Evolutionary conservation across 768 basidiomycete genomes (phyloP).

Genomic region (Psilocybe cyanescens): DNA sequence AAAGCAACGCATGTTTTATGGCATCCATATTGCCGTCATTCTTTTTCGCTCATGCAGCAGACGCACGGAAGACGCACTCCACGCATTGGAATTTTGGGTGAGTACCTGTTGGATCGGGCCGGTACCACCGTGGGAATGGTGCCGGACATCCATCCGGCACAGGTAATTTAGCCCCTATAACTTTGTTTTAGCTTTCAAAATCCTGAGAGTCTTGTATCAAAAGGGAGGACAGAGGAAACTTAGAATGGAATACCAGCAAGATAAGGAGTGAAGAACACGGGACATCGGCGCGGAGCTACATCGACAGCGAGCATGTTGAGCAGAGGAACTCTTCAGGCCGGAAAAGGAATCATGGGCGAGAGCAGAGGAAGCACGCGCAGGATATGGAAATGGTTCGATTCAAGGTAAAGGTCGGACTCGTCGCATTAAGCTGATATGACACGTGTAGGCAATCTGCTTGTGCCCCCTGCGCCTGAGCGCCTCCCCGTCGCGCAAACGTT

Average conservation of each 20-base stretch:
- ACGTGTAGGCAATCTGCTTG: not conserved
- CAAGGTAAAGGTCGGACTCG: not conserved
- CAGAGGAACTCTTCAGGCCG: not conserved
- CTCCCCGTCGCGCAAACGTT: not conserved
- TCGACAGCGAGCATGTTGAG: not conserved
- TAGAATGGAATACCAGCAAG: not conserved
- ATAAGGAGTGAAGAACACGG: not conserved
- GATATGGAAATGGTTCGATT: not conserved
- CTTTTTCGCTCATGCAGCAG: not conserved
- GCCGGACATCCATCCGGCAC: not conserved
- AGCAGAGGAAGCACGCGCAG: not conserved
- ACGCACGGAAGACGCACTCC: not conserved
- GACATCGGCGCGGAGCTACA: not conserved
- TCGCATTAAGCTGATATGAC: not conserved
- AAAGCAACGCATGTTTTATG: not conserved
- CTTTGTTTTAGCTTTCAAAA: not conserved
- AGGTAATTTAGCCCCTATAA: not conserved
- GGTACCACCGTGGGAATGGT: not conserved
- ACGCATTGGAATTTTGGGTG: not conserved
- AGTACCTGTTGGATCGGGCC: not conserved
- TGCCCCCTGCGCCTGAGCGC: too few relatives aligned
- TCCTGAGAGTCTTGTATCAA: not conserved
- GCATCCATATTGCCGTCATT: not conserved
- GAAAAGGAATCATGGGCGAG: not conserved
- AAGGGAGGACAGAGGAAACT: not conserved